phyloP scores from a whole-genome alignment of 148 eudicot genomes.

The Nepenthes mirabilis region DNA sequence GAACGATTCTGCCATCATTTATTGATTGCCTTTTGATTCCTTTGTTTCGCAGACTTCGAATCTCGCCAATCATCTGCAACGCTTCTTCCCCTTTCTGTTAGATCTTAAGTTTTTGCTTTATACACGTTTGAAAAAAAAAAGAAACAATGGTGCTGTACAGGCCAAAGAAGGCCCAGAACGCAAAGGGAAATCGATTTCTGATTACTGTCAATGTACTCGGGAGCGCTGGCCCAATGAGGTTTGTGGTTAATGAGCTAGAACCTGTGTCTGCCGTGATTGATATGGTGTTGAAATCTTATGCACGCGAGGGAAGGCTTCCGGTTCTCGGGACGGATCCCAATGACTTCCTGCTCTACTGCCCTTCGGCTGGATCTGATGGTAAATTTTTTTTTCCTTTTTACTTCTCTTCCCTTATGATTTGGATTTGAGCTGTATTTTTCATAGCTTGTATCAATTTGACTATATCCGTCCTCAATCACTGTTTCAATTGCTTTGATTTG shows the following conservation, averaged over 20 bases:
- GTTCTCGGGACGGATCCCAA: slow-evolving; percentile 40
- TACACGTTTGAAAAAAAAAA: not conserved
- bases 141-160: slow-evolving; percentile 20
- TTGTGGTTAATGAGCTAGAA: slow-evolving; percentile 54
- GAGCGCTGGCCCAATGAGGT: slow-evolving; percentile 56
- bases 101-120: not conserved
- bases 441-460: too few species aligned
- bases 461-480: too few species aligned
- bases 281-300: slow-evolving; percentile 45
- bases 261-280: slow-evolving; percentile 30
- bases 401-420: not conserved
- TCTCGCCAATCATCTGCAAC: too few species aligned
- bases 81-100: not conserved
- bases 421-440: not conserved
- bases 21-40: not conserved
- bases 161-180: slow-evolving; percentile 22
- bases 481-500: too few species aligned
- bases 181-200: slow-evolving; percentile 38
- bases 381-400: not conserved
- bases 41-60: not conserved
- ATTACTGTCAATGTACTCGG: slow-evolving; percentile 54
- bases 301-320: slow-evolving; percentile 66
- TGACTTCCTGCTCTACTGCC: slow-evolving; percentile 40
- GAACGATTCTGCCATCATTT: not conserved
- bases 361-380: slow-evolving; percentile 45